A percentile compares a stretch with the other conserved stretches of the same genome.
Evolutionary conservation across 2,329 filamentous ascomycete species (phyloP).

Genomic region (Cryphonectria japonica): DNA sequence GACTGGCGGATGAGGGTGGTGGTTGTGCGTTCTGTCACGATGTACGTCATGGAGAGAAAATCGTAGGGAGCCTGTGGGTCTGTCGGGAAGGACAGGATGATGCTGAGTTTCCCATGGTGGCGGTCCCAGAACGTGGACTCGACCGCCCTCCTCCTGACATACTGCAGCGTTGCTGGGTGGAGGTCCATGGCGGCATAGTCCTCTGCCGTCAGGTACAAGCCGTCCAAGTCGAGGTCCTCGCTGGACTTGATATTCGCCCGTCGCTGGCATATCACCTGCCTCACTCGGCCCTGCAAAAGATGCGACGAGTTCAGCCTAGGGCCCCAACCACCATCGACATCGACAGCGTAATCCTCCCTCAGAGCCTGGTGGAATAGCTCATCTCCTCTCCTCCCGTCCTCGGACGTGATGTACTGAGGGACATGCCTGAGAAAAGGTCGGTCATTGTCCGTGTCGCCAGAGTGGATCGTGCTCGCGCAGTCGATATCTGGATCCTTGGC

Average conservation of each 20-base stretch:
- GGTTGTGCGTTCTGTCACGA: conserved; percentile 43
- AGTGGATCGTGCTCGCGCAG: conserved; percentile 33
- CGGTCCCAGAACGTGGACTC: conserved; percentile 47
- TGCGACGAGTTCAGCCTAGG: conserved; percentile 17
- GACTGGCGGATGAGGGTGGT: conserved; percentile 49
- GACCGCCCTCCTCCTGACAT: conserved; percentile 44
- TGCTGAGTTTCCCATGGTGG: conserved; percentile 41
- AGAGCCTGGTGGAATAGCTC: conserved; percentile 41
- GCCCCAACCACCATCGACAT: conserved; percentile 34
- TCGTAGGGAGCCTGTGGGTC: conserved; percentile 50
- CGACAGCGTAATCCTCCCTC: conserved; percentile 37
- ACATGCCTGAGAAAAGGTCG: conserved; percentile 33
- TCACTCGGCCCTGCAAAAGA: conserved; percentile 41
- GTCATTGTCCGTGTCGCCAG: conserved; percentile 24
- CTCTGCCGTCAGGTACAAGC: conserved; percentile 41
- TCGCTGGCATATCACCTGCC: conserved; percentile 45
- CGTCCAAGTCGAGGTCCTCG: conserved; percentile 38
- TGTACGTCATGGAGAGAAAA: conserved; percentile 52
- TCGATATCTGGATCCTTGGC: conserved; percentile 22
- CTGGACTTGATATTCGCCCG: conserved; percentile 25
- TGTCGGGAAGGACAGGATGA: conserved; percentile 50
- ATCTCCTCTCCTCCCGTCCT: conserved; percentile 38
- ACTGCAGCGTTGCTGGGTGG: conserved; percentile 46
- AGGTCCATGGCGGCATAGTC: conserved; percentile 43
- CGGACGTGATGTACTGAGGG: conserved; percentile 40